Conservation (phyloP, 345 rosid genomes). For the Garcia nutans region DNA sequence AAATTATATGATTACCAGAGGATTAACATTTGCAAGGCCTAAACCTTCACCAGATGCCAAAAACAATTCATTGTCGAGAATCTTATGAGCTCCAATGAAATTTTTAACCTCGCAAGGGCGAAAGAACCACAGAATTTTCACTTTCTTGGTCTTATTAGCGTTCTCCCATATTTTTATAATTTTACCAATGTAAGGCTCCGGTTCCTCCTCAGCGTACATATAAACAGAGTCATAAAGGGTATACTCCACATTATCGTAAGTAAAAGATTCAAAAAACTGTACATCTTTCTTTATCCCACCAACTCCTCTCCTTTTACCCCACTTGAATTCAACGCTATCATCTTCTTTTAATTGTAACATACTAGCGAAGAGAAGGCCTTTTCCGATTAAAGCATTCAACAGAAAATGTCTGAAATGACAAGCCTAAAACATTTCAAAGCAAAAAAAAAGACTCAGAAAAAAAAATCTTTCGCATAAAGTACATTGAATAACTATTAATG, state of each 20-base stretch:
- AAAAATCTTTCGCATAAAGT: background rate
- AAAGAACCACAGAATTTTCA: constrained; percentile 80
- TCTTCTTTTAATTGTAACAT: constrained; percentile 50
- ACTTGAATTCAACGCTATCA: constrained; percentile 55
- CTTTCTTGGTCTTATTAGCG: constrained; percentile 43
- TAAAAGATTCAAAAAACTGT: constrained; percentile 71
- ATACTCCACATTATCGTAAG: constrained; percentile 62
- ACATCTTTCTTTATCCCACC: constrained; percentile 65
- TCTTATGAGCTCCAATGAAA: constrained; percentile 38
- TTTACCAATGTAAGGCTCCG: constrained; percentile 70
- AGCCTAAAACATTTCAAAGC: background rate
- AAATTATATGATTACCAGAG: constrained; percentile 54
- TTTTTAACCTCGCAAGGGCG: constrained; percentile 58
- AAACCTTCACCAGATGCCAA: constrained; percentile 81
- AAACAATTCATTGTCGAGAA: constrained; percentile 61
- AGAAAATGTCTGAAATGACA: background rate
- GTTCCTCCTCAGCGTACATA: constrained; percentile 35
- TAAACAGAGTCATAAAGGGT: constrained; percentile 68
- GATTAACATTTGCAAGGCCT: constrained; percentile 68
- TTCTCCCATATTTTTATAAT: constrained; percentile 73
- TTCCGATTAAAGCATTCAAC: background rate
- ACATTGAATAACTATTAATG: background rate
- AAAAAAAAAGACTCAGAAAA: background rate
- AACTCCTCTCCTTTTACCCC: constrained; percentile 64
- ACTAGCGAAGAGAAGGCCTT: constrained; percentile 11